Base-by-base conservation (phyloP, 1,139 yeast genomes). In the Yamadazyma aaseri region DNA sequence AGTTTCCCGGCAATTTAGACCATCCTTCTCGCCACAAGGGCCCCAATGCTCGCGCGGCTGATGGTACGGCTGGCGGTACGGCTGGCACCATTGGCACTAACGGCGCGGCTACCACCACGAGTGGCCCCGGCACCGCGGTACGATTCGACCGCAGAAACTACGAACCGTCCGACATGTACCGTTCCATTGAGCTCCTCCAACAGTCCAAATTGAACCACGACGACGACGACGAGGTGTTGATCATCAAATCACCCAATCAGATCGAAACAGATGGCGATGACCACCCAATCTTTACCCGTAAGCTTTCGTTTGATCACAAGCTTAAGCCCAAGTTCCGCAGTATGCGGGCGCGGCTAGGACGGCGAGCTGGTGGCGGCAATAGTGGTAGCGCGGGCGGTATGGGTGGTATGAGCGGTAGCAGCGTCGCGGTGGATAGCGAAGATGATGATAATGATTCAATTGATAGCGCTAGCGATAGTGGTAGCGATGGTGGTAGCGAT, bases 101-200 rank as follows among this genome's bases (percentile, higher is more conserved):
- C n/a, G n/a, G n/a, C n/a, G n/a, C n/a, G n/a, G n/a, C n/a, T n/a
- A n/a, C n/a, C n/a, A n/a, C n/a, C n/a, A n/a, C n/a, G n/a, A 22
- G 13, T 9, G 25, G 12, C 12, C 25, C 25, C n/a, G 12, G 25
- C 6, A 11, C n/a, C n/a, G n/a, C n/a, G n/a, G n/a, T n/a, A n/a
- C n/a, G n/a, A n/a, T n/a, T n/a, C n/a, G n/a, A n/a, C 12, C 8
- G 25, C 6, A 51, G 75, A 17, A 60, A 70, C 13, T 64, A 68
- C 15, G 81, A 81, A 26, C 96, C 96, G 1, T 78, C 84, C 33
- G 96, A 89, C 51, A 82, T 89, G 81, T 82, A 71, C 52, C 71
- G 83, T 60, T 86, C 96, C 2, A 83, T 87, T 45, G 81, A 86
- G 33, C 79, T 86, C 81, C 65, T 87, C 59, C 82, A 81, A 49